Base-by-base conservation (phyloP, 352 stramenopile species). In the Pythium dissimile region DNA sequence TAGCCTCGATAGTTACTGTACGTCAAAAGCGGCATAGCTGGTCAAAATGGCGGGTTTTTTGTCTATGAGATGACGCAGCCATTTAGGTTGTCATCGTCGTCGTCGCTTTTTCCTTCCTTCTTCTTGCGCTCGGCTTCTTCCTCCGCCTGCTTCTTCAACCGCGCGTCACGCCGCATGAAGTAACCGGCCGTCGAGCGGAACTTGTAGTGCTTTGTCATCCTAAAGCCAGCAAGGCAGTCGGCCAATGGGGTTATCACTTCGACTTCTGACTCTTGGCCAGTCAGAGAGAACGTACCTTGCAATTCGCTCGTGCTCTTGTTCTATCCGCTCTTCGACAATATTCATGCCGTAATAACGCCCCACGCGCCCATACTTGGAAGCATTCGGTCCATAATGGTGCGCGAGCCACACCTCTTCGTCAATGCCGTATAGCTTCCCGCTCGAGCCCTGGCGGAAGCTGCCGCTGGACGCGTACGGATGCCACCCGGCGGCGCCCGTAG, bases 371-470 rank as follows among this genome's bases (percentile, higher is more conserved):
- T 78, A 75, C n/a, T 66, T 52, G 24, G 70, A 58, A 13, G 77
- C 71, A 38, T 78, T 71, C 2, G 70, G 68, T 10, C 85, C 85
- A 47, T 94, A 94, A 49, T 94, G 85, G 41, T 94, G 80, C 21
- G 80, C 80, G 13, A 92, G 75, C 85, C 85, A 94, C 23, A 92
- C 72, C 16, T 92, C 79, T 59, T 94, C 83, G 42, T 94, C 71
- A 42, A 94, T 87, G 18, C 85, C 85, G 51, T 92, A 89, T 44
- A 89, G 39, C 8, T 30, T 45, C 1, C 57, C 45, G 28, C 55
- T 51, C 0, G 49, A 34, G 55, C 73, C 66, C 23, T 54, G 57
- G 0, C 57, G 48, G 15, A 54, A 65, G 9, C 65, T 54, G 47
- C 64, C 71, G 15, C 62, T 59, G 30, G 72, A 44, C 13, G 77